Evolutionary conservation across 2,329 filamentous ascomycete genomes (phyloP).

Genomic region (Pseudocercospora cruenta): DNA sequence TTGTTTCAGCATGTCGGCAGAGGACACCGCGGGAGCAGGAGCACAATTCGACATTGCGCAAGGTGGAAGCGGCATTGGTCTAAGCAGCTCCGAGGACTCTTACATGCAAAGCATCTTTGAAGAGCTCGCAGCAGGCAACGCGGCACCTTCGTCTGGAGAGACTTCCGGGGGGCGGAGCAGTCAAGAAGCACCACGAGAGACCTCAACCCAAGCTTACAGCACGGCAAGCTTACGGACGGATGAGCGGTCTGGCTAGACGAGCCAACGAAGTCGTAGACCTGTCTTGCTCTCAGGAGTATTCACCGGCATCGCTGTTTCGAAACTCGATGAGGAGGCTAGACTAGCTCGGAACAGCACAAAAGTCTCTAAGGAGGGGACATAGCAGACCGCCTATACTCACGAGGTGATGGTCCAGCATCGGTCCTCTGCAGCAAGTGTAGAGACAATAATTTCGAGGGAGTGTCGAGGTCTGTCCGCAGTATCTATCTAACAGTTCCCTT

Average conservation of each 20-base stretch:
- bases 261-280: too few relatives aligned
- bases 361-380: background rate
- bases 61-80: background rate
- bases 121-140: background rate
- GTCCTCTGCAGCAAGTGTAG: background rate
- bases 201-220: background rate
- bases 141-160: background rate
- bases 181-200: background rate
- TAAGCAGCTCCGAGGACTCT: background rate
- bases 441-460: background rate
- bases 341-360: background rate
- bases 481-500: constrained; percentile 97
- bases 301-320: background rate
- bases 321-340: background rate
- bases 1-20: background rate
- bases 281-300: background rate
- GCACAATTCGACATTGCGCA: background rate
- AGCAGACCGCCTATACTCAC: background rate
- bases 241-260: background rate
- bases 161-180: background rate
- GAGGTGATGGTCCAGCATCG: background rate
- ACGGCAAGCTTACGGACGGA: background rate
- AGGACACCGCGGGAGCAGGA: background rate
- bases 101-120: background rate
- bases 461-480: constrained; percentile 53